Percentiles rank a stretch among this genome's conserved stretches.
Conservation (phyloP, 1,284 basidiomycete genomes). For the Moesziomyces parantarcticus region DNA sequence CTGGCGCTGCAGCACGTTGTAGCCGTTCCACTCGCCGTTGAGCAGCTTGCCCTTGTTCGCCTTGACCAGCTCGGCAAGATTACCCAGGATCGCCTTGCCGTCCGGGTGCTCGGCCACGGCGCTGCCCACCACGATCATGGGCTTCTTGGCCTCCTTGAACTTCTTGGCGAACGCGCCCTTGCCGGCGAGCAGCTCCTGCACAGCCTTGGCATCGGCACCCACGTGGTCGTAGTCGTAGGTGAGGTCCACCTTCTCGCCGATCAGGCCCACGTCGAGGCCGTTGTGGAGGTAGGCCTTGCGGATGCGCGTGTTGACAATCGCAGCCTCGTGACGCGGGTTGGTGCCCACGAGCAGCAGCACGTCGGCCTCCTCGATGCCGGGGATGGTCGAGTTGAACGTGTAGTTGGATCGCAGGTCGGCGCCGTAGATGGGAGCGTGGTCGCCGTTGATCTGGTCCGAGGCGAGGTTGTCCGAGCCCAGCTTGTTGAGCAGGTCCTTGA, state of each 20-base stretch:
- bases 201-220: conserved; percentile 81
- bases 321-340: conserved; percentile 96
- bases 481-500: conserved; percentile 93
- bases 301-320: conserved; percentile 96
- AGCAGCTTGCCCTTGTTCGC: conserved; percentile 74
- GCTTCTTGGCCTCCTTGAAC: conserved; percentile 90
- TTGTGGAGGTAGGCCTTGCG: conserved; percentile 92
- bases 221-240: conserved; percentile 94
- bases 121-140: conserved; percentile 92
- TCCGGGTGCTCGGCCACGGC: conserved; percentile 87
- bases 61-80: conserved; percentile 83
- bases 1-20: conserved; percentile 87
- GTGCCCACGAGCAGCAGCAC: conserved; percentile 93
- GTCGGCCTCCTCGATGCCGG: conserved; percentile 90
- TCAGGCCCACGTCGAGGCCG: conserved; percentile 84
- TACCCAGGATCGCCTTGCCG: conserved; percentile 81
- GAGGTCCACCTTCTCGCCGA: conserved; percentile 91
- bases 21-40: conserved; percentile 94
- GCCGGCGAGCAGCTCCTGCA: conserved; percentile 79
- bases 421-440: conserved; percentile 77
- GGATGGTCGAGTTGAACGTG: conserved; percentile 94
- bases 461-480: conserved; percentile 95
- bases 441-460: conserved; percentile 80
- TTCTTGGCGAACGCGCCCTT: conserved; percentile 84
- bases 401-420: conserved; percentile 96